Conservation (phyloP, 192 early-diverging fungal species). For the Phlyctochytrium planicorne region DNA sequence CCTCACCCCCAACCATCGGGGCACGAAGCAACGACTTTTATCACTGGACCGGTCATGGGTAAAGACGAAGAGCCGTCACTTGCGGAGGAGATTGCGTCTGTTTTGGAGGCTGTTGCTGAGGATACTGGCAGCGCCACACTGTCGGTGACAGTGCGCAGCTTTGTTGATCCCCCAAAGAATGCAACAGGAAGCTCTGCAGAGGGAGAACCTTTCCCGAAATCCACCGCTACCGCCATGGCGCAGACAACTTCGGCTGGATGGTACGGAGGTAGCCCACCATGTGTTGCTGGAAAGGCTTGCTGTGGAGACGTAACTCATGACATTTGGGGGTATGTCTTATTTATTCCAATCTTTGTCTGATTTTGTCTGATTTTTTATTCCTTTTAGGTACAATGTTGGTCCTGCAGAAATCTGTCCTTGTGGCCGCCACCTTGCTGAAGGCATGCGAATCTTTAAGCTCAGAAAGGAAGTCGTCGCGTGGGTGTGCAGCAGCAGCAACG, state of each 20-base stretch:
- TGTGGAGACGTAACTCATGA: not conserved
- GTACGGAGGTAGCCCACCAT: not conserved
- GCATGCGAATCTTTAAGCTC: conserved; percentile 15
- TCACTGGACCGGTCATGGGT: conserved; percentile 20
- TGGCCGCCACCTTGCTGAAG: conserved; percentile 14
- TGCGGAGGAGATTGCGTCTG: conserved; percentile 11
- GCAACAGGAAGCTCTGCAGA: not conserved
- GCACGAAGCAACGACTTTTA: not conserved
- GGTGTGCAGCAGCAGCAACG: conserved; percentile 18
- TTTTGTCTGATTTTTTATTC: too few species aligned
- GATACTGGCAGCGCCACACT: conserved; percentile 10
- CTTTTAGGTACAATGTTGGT: conserved; percentile 10
- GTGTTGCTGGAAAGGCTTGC: conserved; percentile 1
- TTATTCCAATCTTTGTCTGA: too few species aligned
- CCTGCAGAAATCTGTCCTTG: conserved; percentile 19
- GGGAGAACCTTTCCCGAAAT: not conserved
- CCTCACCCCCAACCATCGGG: not conserved
- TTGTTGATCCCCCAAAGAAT: not conserved
- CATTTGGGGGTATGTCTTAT: conserved; percentile 4
- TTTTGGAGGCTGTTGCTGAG: conserved; percentile 5
- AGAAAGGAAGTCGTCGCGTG: conserved; percentile 15
- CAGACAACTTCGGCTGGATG: not conserved
- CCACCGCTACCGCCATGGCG: not conserved
- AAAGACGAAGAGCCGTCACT: conserved; percentile 12
- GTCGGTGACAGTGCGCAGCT: conserved; percentile 20